These are phyloP conservation scores for Sporothrix phasma DNA, from an alignment of 2,329 filamentous ascomycete species.

Conservation along the genomic window DNA sequence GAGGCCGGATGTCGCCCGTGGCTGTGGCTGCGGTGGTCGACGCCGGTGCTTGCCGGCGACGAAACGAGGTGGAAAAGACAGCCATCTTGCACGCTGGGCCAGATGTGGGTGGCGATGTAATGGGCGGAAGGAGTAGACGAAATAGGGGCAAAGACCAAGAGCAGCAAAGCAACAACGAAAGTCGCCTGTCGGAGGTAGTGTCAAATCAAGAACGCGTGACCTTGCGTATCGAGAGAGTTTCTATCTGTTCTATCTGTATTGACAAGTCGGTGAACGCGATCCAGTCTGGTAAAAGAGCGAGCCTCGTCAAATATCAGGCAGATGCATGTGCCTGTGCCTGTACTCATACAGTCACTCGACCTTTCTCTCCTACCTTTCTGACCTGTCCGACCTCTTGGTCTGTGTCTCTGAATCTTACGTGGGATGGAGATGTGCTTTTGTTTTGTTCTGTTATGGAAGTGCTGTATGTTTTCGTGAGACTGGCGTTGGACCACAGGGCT, in stretches of 20 bases:
- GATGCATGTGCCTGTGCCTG: too few species aligned
- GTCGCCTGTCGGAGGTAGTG: too few species aligned
- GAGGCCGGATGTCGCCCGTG: slow-evolving; percentile 4
- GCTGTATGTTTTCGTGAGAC: too few species aligned
- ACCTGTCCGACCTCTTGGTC: neutral
- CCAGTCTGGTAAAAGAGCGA: neutral
- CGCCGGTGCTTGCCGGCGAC: neutral
- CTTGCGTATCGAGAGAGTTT: neutral
- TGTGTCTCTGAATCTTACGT: neutral
- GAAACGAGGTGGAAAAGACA: neutral
- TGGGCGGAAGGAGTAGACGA: neutral
- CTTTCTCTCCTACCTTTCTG: neutral
- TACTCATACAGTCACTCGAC: too few species aligned
- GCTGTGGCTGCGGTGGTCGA: neutral
- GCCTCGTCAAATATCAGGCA: neutral
- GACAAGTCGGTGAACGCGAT: neutral
- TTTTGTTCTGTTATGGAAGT: too few species aligned
- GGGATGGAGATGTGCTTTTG: too few species aligned
- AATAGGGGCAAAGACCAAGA: neutral
- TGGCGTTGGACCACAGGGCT: neutral
- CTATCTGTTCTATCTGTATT: too few species aligned
- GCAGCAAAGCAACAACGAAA: neutral
- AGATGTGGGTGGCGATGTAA: neutral
- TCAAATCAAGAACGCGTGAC: neutral
- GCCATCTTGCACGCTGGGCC: neutral